Conservation (phyloP, 768 basidiomycete genomes). For the Leccinum subgranulosum region DNA sequence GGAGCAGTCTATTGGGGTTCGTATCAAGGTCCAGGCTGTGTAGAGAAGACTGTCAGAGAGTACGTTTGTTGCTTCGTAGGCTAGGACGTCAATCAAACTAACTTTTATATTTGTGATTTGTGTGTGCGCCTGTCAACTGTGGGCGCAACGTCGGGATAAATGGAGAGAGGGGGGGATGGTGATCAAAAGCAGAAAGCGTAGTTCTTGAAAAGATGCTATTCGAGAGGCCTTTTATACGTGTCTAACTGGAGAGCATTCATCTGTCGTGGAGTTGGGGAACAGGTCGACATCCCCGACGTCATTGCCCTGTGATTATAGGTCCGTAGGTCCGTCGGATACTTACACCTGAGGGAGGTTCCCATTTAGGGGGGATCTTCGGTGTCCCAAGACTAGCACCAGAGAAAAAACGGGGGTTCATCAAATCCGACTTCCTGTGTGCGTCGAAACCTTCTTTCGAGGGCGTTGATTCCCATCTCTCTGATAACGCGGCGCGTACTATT, state of each 20-base stretch:
- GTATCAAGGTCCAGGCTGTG: background rate
- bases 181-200: background rate
- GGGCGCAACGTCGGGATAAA: background rate
- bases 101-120: background rate
- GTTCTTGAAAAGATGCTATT: too few relatives aligned
- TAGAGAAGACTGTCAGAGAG: background rate
- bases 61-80: background rate
- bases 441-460: background rate
- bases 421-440: background rate
- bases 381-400: background rate
- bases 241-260: background rate
- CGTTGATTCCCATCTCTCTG: background rate
- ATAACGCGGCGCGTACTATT: background rate
- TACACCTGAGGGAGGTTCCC: background rate
- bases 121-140: background rate
- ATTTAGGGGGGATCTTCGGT: conserved; percentile 6
- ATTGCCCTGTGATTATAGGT: background rate
- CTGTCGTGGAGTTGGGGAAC: too few relatives aligned
- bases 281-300: background rate
- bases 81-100: background rate
- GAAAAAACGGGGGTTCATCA: background rate
- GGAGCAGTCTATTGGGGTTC: too few relatives aligned
- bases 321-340: too few relatives aligned
- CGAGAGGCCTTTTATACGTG: background rate
- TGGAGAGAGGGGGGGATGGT: background rate